Evolutionary conservation across 2,329 filamentous ascomycete genomes (phyloP), one percentile per base, ranked within the genome.

Genomic region (Aureobasidium sp.): DNA sequence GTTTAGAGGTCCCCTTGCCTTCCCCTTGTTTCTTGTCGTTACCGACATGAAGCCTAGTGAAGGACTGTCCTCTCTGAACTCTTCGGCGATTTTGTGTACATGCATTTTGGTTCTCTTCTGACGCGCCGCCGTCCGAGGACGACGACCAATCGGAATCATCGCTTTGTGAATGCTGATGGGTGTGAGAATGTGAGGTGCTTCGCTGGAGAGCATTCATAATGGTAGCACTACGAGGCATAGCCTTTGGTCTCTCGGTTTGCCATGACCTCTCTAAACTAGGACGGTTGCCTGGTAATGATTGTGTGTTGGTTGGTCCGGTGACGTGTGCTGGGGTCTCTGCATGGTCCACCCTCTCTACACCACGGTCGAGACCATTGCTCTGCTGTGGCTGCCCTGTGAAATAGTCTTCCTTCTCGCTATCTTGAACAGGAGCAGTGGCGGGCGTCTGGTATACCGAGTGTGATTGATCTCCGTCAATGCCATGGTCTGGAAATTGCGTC

Each of bases 11-110:
- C 1, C 90, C 81, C 65, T 79, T 84, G 27, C 87, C 87, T 65
- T 80, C 84, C 1, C 85, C 88, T 23, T 77, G 79, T 72, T 86
- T 88, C 55, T 87, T 77, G 3, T 88, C 80, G 67, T 90, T 87
- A 5, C 79, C 80, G 20, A 90, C 77, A 42, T 77, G 77, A 71
- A 90, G 87, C 2, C 78, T 78, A 0, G 80, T 77, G 66, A 80
- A 86, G 64, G 73, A 62, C 37, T 62, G 57, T 41, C 58, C 64
- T 46, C 47, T 60, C 12, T 60, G 6, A 34, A 51, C 51, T 9
- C 23, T 37, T 17, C 55, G 66, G n/a, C 62, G 63, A 39, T 61
- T 63, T 51, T 42, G 44, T 29, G 34, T 61, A 36, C 23, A 29
- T 37, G 13, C 26, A 1, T 34, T 17, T 13, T 59, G n/a, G 8